Evolutionary conservation across 495 filamentous ascomycete genomes (phyloP), one percentile per base, ranked within the genome.

Genomic region (Aspergillus sclerotioniger): DNA sequence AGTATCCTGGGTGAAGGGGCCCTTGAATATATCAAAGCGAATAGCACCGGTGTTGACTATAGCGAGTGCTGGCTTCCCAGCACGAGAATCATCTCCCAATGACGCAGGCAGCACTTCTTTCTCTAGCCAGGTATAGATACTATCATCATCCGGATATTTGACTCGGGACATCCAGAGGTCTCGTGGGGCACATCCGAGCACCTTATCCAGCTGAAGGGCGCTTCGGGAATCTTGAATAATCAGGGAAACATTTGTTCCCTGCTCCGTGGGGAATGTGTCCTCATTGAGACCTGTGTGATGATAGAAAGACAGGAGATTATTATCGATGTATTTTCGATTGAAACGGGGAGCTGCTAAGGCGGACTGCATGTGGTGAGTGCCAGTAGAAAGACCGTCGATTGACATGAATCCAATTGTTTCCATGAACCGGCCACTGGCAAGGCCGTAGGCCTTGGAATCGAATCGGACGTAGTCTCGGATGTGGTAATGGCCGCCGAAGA

Each of bases 321-420:
- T 96, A 71, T 98, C 94, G 65, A 98, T 91, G 71, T 98, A 98
- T 47, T 86, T 80, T 48, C 94, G 84, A 54, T 82, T 78, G 66
- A 92, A 96, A 31, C 72, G 74, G 19, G 83, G 80, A 7, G 56
- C 62, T n/a, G 71, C 61, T 51, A 71, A 61, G 17, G 69, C 64
- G 35, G 68, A 65, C 65, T 60, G 69, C 12, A 69, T 67, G 19
- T 67, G 58, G 50, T 67, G 71, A 8, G 69, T 71, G 15, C 66
- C 65, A 2, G 74, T 76, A 15, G 75, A 67, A 0, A 92, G 75
- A 7, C 90, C 92, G 43, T 85, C 79, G 52, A 98, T 87, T 9
- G 92, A 95, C 84, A 95, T 82, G 77, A 92, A 98, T 6, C 94
- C 94, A 50, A 97, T 86, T n/a, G 95, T 98, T 74, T 98, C 94